A percentile compares a stretch with the other conserved stretches of the same genome.
Evolutionary conservation across 106 monocot species (phyloP).

Genomic region (Ottelia alismoides): DNA sequence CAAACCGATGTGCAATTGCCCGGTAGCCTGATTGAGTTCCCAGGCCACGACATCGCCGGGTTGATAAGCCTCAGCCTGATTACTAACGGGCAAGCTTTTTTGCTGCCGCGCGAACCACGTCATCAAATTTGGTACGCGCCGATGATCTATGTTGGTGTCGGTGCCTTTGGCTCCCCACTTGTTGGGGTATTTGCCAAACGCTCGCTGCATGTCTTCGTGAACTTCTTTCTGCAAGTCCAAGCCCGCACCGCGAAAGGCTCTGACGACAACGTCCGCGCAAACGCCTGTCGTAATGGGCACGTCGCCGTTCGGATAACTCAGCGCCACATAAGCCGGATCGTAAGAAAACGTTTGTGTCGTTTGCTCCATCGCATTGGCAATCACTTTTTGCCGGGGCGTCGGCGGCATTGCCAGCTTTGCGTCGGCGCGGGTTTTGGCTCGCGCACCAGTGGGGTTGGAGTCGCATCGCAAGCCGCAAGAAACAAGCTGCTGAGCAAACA

Average conservation of each 20-base stretch:
- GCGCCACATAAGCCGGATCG: background rate
- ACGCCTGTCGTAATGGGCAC: background rate
- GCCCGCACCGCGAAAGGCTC: background rate
- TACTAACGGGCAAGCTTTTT: background rate
- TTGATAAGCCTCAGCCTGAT: background rate
- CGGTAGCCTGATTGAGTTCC: background rate
- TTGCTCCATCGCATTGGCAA: background rate
- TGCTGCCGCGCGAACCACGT: background rate
- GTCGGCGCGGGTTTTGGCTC: too few relatives aligned
- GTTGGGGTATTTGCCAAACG: background rate
- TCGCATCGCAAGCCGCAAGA: too few relatives aligned
- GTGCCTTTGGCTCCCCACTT: background rate
- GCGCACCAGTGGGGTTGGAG: too few relatives aligned
- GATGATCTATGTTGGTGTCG: background rate
- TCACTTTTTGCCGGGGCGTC: too few relatives aligned
- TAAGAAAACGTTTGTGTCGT: background rate
- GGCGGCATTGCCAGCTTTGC: too few relatives aligned
- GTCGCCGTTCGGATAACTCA: background rate
- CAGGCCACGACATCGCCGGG: background rate
- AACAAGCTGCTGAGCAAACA: too few relatives aligned
- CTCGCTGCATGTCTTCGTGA: background rate
- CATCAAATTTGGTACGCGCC: background rate
- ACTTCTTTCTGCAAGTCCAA: background rate
- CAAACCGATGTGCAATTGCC: background rate
- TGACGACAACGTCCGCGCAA: background rate